Percentiles rank a stretch among this genome's conserved stretches.
Conservation (phyloP, 2,329 filamentous ascomycete species). For the Neonectria sp. region DNA sequence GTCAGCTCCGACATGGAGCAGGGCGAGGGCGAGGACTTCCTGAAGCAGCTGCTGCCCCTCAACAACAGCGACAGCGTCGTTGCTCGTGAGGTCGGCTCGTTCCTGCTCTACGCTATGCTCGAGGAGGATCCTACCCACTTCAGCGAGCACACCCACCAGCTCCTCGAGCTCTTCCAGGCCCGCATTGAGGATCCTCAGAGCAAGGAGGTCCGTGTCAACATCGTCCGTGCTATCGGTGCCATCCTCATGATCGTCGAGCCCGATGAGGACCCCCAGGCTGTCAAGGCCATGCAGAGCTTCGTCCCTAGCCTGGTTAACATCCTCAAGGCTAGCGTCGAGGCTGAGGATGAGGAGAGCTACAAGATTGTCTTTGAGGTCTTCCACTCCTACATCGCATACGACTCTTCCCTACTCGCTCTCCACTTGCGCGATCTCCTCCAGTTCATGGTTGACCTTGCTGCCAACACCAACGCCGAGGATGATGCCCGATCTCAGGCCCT, state of each 20-base stretch:
- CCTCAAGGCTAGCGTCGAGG: constrained; percentile 86
- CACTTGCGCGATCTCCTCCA: constrained; percentile 92
- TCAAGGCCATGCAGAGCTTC: constrained; percentile 83
- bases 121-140: constrained; percentile 91
- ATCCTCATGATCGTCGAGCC: constrained; percentile 90
- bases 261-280: constrained; percentile 83
- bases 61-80: constrained; percentile 81
- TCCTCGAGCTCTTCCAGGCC: constrained; percentile 87
- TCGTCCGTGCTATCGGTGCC: constrained; percentile 89
- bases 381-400: constrained; percentile 93
- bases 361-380: constrained; percentile 97
- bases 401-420: constrained; percentile 84
- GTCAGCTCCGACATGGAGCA: constrained; percentile 83
- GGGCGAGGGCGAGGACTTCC: constrained; percentile 87
- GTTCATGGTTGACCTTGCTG: constrained; percentile 93
- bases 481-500: constrained; percentile 92
- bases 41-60: constrained; percentile 84
- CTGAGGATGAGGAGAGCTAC: constrained; percentile 87
- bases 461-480: constrained; percentile 83
- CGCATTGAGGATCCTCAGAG: constrained; percentile 94
- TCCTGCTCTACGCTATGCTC: constrained; percentile 92
- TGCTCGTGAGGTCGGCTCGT: constrained; percentile 92
- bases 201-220: constrained; percentile 94
- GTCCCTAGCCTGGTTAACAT: constrained; percentile 92
- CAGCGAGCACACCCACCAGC: constrained; percentile 82